Conservation (phyloP, 345 rosid species). For the Erysimum cheiranthoides region DNA sequence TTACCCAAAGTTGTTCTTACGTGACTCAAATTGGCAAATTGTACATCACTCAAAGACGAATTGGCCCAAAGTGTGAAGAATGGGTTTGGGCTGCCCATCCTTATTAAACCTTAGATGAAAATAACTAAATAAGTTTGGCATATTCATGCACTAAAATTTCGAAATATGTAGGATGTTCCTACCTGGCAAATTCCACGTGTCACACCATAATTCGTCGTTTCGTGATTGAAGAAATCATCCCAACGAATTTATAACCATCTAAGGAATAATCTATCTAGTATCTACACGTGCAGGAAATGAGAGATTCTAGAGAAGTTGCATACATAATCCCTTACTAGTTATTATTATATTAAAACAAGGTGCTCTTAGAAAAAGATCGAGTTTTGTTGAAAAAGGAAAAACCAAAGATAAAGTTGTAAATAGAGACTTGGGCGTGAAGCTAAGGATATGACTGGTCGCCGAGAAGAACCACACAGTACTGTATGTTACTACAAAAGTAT, state of each 20-base stretch:
- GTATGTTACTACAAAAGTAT: constrained; percentile 21
- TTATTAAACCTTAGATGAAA: neutral
- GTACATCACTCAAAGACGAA: neutral
- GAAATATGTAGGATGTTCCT: neutral
- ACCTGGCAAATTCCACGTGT: neutral
- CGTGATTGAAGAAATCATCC: neutral
- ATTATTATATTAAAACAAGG: neutral
- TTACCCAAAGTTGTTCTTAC: neutral
- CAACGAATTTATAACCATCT: neutral
- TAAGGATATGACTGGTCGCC: constrained; percentile 42
- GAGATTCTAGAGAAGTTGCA: constrained; percentile 13
- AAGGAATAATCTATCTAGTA: too few relatives aligned
- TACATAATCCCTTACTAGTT: too few relatives aligned
- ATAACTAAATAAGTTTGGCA: neutral
- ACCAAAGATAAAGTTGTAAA: constrained; percentile 8
- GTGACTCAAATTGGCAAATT: neutral
- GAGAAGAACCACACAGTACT: constrained; percentile 46
- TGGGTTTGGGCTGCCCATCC: neutral
- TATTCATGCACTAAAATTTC: neutral
- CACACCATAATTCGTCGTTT: neutral
- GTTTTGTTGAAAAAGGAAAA: neutral
- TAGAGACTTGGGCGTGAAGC: constrained; percentile 47
- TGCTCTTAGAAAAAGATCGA: neutral
- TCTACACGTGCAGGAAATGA: constrained; percentile 4
- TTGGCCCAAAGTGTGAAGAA: neutral